Evolutionary conservation across 2,329 filamentous ascomycete species (phyloP).

Genomic region (Cladosporium sp.): DNA sequence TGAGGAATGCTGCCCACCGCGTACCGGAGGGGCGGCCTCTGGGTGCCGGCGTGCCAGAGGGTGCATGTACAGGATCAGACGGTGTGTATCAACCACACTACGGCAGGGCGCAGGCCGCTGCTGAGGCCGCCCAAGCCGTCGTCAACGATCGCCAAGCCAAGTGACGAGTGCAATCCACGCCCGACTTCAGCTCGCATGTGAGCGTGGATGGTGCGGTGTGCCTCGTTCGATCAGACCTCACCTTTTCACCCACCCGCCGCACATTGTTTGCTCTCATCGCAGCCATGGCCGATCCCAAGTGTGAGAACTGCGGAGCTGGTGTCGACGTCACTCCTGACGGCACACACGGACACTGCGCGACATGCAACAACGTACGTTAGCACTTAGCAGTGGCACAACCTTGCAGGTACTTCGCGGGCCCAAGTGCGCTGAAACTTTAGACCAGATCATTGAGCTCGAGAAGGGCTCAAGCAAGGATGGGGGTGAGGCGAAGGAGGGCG

Average conservation of each 20-base stretch:
- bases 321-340: slow-evolving; percentile 5
- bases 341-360: slow-evolving; percentile 6
- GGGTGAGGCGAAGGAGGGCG: not conserved
- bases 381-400: not conserved
- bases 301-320: slow-evolving; percentile 1
- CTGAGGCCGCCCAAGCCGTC: not conserved
- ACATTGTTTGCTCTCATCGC: slow-evolving; percentile 2
- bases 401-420: too few relatives aligned
- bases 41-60: not conserved
- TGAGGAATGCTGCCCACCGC: not conserved
- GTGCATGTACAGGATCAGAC: not conserved
- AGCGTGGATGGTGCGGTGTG: too few relatives aligned
- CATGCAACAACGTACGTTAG: slow-evolving; percentile 7
- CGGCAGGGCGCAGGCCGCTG: not conserved
- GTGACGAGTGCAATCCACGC: too few relatives aligned
- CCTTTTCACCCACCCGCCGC: not conserved
- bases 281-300: not conserved
- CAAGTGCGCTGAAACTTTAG: too few relatives aligned
- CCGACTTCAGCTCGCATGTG: too few relatives aligned
- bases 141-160: too few relatives aligned
- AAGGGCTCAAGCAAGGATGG: not conserved
- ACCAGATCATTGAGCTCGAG: slow-evolving; percentile 1
- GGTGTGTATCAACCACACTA: not conserved
- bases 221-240: too few relatives aligned
- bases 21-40: not conserved